A percentile compares a stretch with the other conserved stretches of the same genome.
Conservation (phyloP, 2,329 filamentous ascomycete species). For the Colletotrichum navitas region DNA sequence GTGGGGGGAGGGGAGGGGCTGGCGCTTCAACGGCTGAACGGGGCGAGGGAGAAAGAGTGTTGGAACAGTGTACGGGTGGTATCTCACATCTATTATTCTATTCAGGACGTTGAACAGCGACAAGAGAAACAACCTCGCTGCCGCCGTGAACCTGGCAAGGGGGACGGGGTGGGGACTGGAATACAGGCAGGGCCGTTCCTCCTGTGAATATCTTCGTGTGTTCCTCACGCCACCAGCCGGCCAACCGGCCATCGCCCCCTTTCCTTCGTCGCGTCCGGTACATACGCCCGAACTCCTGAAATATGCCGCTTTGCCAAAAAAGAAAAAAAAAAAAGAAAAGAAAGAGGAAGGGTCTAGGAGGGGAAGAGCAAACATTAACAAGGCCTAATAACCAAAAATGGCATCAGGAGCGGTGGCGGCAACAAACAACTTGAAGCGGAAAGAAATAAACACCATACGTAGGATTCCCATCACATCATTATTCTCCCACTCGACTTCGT, state of each 20-base stretch:
- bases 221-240: background rate
- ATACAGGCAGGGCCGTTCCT: background rate
- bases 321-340: background rate
- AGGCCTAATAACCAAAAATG: no score
- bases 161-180: background rate
- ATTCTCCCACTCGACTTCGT: background rate
- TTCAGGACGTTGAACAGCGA: background rate
- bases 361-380: background rate
- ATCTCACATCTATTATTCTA: background rate
- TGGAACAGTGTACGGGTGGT: background rate
- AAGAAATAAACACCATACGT: background rate
- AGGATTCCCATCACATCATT: constrained; percentile 6
- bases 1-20: no score
- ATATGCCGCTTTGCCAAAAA: background rate
- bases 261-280: background rate
- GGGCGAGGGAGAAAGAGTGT: background rate
- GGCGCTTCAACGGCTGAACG: background rate
- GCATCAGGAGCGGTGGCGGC: background rate
- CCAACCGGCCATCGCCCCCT: no score
- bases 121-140: background rate
- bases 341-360: no score
- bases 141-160: background rate
- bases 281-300: constrained; percentile 6
- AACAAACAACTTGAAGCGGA: background rate
- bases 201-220: background rate